Percentiles rank a stretch among this genome's conserved stretches.
These are phyloP conservation scores for Brasilioporus rufonigricans DNA, from an alignment of 768 basidiomycete genomes.

Conservation along the genomic window DNA sequence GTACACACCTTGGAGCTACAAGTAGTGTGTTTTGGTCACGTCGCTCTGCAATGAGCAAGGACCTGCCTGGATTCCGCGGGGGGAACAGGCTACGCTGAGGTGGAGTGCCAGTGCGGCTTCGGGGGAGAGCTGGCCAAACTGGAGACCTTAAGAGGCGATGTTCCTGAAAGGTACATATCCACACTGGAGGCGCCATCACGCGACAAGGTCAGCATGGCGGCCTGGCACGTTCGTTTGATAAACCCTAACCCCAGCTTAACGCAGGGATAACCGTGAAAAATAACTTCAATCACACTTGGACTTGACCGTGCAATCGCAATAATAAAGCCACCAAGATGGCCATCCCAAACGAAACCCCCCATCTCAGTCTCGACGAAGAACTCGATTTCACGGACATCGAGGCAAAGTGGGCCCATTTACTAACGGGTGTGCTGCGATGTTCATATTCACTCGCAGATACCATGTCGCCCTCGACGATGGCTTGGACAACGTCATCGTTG, in stretches of 20 bases:
- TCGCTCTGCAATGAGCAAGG: neutral
- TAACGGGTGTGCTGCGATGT: neutral
- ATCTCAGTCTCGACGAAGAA: slow-evolving; percentile 49
- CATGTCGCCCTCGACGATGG: slow-evolving; percentile 80
- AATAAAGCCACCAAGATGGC: slow-evolving; percentile 41
- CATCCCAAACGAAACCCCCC: slow-evolving; percentile 33
- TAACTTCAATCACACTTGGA: neutral
- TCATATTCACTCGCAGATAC: slow-evolving; percentile 55
- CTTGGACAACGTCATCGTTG: slow-evolving; percentile 87
- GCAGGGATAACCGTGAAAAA: neutral
- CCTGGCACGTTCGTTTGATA: neutral
- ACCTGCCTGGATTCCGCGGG: neutral
- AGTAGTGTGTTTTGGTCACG: neutral
- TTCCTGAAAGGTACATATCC: no score
- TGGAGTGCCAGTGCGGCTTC: neutral
- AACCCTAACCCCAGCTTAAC: slow-evolving; percentile 3
- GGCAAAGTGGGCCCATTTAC: slow-evolving; percentile 55
- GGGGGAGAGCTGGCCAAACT: slow-evolving; percentile 10
- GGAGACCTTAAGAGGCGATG: neutral
- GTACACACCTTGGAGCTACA: slow-evolving; percentile 5
- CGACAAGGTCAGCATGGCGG: no score
- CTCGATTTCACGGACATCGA: slow-evolving; percentile 91
- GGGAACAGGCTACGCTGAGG: no score
- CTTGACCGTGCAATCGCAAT: neutral
- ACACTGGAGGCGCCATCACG: no score